Evolutionary conservation across 202 grass and related monocot genomes (phyloP), one percentile per base, ranked within the genome.

Genomic region (Elaeis oleifera): DNA sequence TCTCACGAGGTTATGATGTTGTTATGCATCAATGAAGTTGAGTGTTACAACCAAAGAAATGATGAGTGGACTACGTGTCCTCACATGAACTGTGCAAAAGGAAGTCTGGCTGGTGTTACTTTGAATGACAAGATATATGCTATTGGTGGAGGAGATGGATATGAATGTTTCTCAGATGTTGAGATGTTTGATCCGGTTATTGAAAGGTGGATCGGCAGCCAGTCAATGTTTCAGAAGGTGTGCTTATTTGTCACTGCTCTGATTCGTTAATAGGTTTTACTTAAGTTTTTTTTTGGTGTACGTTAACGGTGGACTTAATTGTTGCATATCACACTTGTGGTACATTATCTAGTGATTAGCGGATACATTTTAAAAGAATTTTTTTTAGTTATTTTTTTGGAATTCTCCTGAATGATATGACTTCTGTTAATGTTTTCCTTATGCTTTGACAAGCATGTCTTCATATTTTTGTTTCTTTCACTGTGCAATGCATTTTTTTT

Each of bases 181-280:
- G 92, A 97, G 77, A 91, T 97, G 69, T 83, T 89, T 76, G 92
- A 97, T 84, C 76, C 88, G 20, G 73, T 75, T 61, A 78, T 92
- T 61, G 81, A 82, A 64, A 91, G 83, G 73, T 97, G 92, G 92
- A 83, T 92, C 58, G 76, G 58, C 36, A 71, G 57, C 31, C 73
- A 75, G 26, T 86, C 79, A 44, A 84, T 86, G 84, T 61, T 85
- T 52, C 44, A 69, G n/a, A 56, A 53, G 69, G 87, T 90, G 85
- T 75, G 59, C 27, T 26, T 7, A 50, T 62, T 66, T 64, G 17
- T 58, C 64, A 25, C n/a, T 72, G 22, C 28, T 66, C 36, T 68
- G 26, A 76, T 56, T 58, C 26, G 20, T 64, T 80, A 64, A 3
- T 44, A 44, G 9, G 11, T 44, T 44, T 65, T 51, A 65, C 63